These are phyloP conservation scores for Dictyostelium intermedium DNA, from an alignment of 78 protist species.

Conservation along the genomic window DNA sequence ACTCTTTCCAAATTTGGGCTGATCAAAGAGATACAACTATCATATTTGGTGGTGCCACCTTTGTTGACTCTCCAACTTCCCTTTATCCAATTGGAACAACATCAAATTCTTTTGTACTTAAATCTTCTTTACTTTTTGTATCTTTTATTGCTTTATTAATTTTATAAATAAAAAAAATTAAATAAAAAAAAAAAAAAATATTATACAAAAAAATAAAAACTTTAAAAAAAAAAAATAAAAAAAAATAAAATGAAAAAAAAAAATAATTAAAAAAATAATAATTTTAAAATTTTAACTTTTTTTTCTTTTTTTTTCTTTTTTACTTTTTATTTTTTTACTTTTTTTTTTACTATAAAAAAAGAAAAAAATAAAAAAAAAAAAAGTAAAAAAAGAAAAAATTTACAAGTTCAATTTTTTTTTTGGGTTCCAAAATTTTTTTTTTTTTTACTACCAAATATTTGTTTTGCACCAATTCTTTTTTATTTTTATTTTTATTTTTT, in stretches of 20 bases:
- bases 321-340: too few relatives aligned
- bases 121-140: background rate
- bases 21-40: background rate
- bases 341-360: too few relatives aligned
- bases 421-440: too few relatives aligned
- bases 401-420: too few relatives aligned
- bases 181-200: background rate
- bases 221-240: background rate
- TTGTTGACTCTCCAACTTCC: background rate
- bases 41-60: background rate
- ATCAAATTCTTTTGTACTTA: background rate
- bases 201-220: background rate
- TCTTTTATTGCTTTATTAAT: background rate
- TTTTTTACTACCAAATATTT: too few relatives aligned
- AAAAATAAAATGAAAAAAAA: background rate
- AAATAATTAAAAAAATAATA: too few relatives aligned
- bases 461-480: background rate
- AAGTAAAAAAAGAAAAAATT: too few relatives aligned
- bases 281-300: background rate
- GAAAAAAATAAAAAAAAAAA: too few relatives aligned
- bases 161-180: background rate
- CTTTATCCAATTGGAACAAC: background rate
- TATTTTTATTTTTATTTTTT: too few relatives aligned
- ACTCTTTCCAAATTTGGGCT: background rate
- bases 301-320: too few relatives aligned